Percentiles rank a stretch among this genome's conserved stretches.
Conservation (phyloP, 2,329 filamentous ascomycete genomes). For the Coleophoma cylindrospora region DNA sequence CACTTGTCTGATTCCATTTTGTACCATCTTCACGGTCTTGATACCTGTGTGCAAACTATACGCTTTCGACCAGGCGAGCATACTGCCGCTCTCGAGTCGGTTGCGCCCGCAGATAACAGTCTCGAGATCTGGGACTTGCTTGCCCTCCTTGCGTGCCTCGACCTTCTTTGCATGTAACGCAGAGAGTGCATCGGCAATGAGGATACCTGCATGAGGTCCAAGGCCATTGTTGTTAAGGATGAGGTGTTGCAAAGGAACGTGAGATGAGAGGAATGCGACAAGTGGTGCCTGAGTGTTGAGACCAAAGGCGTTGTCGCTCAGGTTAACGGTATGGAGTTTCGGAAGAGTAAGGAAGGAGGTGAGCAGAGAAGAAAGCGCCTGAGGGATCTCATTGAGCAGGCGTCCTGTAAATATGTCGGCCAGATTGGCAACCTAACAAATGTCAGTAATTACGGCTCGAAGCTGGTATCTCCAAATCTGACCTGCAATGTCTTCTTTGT, state of each 20-base stretch:
- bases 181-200: slow-evolving; percentile 83
- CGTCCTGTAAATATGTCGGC: slow-evolving; percentile 98
- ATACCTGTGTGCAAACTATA: slow-evolving; percentile 80
- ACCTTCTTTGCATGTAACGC: slow-evolving; percentile 81
- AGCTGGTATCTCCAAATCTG: slow-evolving; percentile 5
- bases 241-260: slow-evolving; percentile 87
- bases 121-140: slow-evolving; percentile 77
- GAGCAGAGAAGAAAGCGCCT: slow-evolving; percentile 79
- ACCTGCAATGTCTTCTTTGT: slow-evolving; percentile 81
- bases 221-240: slow-evolving; percentile 98
- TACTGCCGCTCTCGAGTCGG: slow-evolving; percentile 90
- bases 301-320: slow-evolving; percentile 97
- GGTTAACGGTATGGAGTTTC: slow-evolving; percentile 83
- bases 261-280: slow-evolving; percentile 82
- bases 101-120: slow-evolving; percentile 98
- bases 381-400: slow-evolving; percentile 88
- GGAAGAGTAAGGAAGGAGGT: slow-evolving; percentile 82
- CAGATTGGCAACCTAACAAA: slow-evolving; percentile 68
- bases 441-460: background rate
- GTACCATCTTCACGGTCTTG: slow-evolving; percentile 90
- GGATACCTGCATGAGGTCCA: slow-evolving; percentile 82
- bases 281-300: slow-evolving; percentile 91
- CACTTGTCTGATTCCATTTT: slow-evolving; percentile 85
- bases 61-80: slow-evolving; percentile 89
- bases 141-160: slow-evolving; percentile 64